Conservation (phyloP, 225 moss, liverwort and hornwort species). For the Pseudisothecium myosuroides region DNA sequence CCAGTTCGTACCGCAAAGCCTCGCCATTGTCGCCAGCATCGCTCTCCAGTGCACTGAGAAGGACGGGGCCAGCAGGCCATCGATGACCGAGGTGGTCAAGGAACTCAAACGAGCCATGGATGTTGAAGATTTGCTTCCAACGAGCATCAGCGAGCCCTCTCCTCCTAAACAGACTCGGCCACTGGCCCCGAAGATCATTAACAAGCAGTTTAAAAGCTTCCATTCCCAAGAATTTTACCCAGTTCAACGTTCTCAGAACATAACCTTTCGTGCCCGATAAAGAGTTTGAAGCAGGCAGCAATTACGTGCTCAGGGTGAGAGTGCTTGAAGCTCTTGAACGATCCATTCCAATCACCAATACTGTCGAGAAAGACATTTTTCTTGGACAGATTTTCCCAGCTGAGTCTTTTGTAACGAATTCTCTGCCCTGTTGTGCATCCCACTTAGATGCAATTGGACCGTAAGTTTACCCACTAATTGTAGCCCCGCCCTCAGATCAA, state of each 20-base stretch:
- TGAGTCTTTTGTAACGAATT: not conserved
- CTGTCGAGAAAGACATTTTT: not conserved
- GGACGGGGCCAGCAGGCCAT: slow-evolving; percentile 34
- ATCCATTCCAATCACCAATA: not conserved
- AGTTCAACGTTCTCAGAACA: slow-evolving; percentile 1
- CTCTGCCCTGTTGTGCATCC: not conserved
- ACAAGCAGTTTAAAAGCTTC: not conserved
- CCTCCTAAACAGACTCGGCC: not conserved
- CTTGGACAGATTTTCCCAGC: not conserved
- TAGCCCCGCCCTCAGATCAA: not conserved
- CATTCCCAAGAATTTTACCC: slow-evolving; percentile 3
- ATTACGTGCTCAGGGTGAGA: not conserved
- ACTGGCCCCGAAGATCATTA: not conserved
- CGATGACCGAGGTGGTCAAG: slow-evolving; percentile 56
- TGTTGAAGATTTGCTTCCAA: slow-evolving; percentile 26
- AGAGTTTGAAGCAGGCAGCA: not conserved
- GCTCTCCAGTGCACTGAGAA: slow-evolving; percentile 49
- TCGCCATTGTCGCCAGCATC: slow-evolving; percentile 36
- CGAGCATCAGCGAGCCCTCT: not conserved
- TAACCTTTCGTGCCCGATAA: not conserved
- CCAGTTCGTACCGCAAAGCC: slow-evolving; percentile 30
- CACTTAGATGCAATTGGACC: not conserved
- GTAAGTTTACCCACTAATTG: not conserved
- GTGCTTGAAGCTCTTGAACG: not conserved
- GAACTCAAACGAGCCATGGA: slow-evolving; percentile 50